Evolutionary conservation across 2,329 filamentous ascomycete genomes (phyloP).

Genomic region (Colletotrichum sp.): DNA sequence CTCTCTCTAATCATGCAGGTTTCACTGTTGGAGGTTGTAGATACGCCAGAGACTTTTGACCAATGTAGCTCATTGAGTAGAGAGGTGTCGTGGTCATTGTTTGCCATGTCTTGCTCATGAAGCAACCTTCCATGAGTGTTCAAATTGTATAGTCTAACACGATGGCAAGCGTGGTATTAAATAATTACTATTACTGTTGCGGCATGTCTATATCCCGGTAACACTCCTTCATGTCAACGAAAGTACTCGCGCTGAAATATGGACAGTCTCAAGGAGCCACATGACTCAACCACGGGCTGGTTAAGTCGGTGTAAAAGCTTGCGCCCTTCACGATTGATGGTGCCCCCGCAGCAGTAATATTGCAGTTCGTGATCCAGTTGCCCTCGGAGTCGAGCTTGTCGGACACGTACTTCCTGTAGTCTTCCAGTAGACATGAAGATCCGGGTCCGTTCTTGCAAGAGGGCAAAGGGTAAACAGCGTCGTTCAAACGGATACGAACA

Average conservation of each 20-base stretch:
- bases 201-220: not conserved
- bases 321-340: slow-evolving; percentile 49
- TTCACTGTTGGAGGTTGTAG: not conserved
- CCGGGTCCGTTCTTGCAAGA: slow-evolving; percentile 62
- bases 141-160: not conserved
- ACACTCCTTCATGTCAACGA: not conserved
- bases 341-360: slow-evolving; percentile 44
- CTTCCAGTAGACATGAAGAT: slow-evolving; percentile 51
- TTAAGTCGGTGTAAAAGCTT: slow-evolving; percentile 53
- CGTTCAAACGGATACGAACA: slow-evolving; percentile 65
- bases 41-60: not conserved
- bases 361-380: slow-evolving; percentile 54
- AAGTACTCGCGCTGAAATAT: not conserved
- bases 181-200: not conserved
- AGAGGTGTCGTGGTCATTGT: not conserved
- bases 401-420: slow-evolving; percentile 49
- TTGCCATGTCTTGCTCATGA: not conserved
- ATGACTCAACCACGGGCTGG: slow-evolving; percentile 10
- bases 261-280: not conserved
- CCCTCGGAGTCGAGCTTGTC: slow-evolving; percentile 53
- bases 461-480: slow-evolving; percentile 65
- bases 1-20: not conserved
- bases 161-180: not conserved
- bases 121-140: not conserved
- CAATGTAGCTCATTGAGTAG: too few relatives aligned